A percentile compares a stretch with the other conserved stretches of the same genome.
These are phyloP conservation scores for Spergularia bocconei DNA, from an alignment of 148 eudicot genomes.

Conservation along the genomic window DNA sequence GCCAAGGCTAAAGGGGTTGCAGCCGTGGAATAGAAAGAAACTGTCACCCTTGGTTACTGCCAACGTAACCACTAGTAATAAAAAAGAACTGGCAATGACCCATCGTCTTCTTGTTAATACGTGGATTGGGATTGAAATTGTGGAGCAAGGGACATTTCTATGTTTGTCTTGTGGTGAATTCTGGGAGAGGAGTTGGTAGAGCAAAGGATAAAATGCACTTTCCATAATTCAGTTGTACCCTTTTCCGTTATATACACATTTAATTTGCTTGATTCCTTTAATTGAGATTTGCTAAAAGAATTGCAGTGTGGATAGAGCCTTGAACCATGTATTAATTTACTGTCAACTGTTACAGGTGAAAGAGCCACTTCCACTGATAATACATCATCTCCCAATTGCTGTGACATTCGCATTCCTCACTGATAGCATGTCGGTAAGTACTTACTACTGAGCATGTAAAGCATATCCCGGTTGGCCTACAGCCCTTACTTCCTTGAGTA, in stretches of 20 bases:
- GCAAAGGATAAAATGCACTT: not conserved
- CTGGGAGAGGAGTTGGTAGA: not conserved
- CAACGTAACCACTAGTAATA: too few relatives aligned
- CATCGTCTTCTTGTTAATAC: not conserved
- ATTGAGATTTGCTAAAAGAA: not conserved
- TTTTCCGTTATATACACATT: not conserved
- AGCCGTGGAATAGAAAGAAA: not conserved
- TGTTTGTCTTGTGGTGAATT: not conserved
- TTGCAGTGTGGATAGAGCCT: not conserved
- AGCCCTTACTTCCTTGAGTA: too few relatives aligned
- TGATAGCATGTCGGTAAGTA: conserved; percentile 65
- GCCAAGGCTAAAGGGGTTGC: not conserved
- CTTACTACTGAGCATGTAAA: not conserved
- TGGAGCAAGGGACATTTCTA: not conserved
- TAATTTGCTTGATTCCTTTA: not conserved
- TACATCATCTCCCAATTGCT: conserved; percentile 93
- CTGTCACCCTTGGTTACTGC: not conserved
- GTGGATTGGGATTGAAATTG: not conserved
- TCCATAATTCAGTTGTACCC: not conserved
- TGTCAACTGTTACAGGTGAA: conserved; percentile 43
- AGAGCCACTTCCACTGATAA: conserved; percentile 76
- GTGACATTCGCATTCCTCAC: conserved; percentile 84
- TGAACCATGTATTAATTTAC: not conserved
- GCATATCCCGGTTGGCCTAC: not conserved
- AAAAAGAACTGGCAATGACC: too few relatives aligned